Base-by-base conservation (phyloP, 169 alveolate genomes). In the Babesia caballi region DNA sequence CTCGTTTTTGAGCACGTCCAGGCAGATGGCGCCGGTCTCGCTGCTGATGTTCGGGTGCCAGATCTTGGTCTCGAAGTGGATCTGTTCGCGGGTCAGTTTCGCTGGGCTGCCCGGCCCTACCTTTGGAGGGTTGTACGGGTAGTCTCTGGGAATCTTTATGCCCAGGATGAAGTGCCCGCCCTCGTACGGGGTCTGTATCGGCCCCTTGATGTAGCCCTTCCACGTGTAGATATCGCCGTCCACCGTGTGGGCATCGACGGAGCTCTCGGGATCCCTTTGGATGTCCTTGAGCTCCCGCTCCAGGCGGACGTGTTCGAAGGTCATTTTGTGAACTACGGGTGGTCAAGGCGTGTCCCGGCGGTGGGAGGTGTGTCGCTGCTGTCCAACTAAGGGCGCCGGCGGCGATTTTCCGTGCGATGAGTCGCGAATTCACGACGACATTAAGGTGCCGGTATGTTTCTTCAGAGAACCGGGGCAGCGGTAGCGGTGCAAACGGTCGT, bases 11-110 rank as follows among this genome's bases (percentile, higher is more conserved):
- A 96, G 84, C 46, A 94, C 94, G 82, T 96, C 99, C 66, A 96
- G 83, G 78, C 99, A 96, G 41, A 96, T 96, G 33, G 98, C 98
- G 9, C 99, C 97, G 17, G 96, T 93, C 82, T 94, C 95, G 61
- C 96, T 90, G 63, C 97, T 91, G 53, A 96, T 93, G 65, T 96
- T 96, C 8, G 99, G 99, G 82, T 96, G 99, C 99, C 99, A 96
- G 30, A 96, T 95, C 85, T 94, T 95, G 32, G 99, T 96, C 46
- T 84, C 94, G 54, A 96, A 96, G 88, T 93, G 94, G 83, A 96
- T 96, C 95, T 91, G 54, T 53, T 78, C n/a, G 8, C 5, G 33
- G n/a, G 36, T 41, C 15, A 35, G 35, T 40, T 12, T 38, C 28
- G 2, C 11, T 21, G 30, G 14, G 6, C 14, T 32, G 51, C 9